Evolutionary conservation across 352 stramenopile genomes (phyloP), one percentile per base, ranked within the genome.

Genomic region (Halophytophthora polymorphica): DNA sequence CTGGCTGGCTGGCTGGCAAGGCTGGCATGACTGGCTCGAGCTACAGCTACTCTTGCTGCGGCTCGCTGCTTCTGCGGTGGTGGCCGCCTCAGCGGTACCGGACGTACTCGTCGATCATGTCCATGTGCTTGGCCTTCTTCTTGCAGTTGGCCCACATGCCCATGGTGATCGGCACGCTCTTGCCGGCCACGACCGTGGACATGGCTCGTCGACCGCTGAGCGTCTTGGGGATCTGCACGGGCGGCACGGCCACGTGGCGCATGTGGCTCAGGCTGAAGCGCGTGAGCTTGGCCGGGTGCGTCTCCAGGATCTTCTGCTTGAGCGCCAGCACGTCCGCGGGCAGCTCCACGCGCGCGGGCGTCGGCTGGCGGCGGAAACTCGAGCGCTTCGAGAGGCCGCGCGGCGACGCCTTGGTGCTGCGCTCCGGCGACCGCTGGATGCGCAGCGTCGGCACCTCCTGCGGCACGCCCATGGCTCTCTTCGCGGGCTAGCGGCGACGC

Each of bases 231-330:
- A 85, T 77, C 29, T 66, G 48, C 22, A 85, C 73, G 11, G 73
- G 73, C 34, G 74, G 74, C 19, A 64, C 73, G 28, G 65, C 69
- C 44, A 70, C 35, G 42, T 77, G 62, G 21, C 58, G 54, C 68
- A 85, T 73, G 55, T 80, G 71, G 45, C 56, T 69, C 19, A 85
- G 50, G 50, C 73, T 79, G 55, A 85, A 85, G 38, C 57, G 58
- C 13, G 57, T 69, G 34, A 75, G 56, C 55, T 85, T 85, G 56
- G 31, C 36, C 19, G 62, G 71, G 57, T 83, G 61, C 31, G 56
- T 35, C 48, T 69, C 45, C 19, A 74, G 63, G 57, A 85, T 85
- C 42, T 64, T 61, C 40, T 72, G 41, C 59, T 85, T 85, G 47
- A 85, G 71, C 13, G 51, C 40, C 17, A 55, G 60, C 18, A 69